Percentiles rank a stretch among this genome's conserved stretches.
Evolutionary conservation across 495 filamentous ascomycete genomes (phyloP).

Genomic region (Neurospora sp.): DNA sequence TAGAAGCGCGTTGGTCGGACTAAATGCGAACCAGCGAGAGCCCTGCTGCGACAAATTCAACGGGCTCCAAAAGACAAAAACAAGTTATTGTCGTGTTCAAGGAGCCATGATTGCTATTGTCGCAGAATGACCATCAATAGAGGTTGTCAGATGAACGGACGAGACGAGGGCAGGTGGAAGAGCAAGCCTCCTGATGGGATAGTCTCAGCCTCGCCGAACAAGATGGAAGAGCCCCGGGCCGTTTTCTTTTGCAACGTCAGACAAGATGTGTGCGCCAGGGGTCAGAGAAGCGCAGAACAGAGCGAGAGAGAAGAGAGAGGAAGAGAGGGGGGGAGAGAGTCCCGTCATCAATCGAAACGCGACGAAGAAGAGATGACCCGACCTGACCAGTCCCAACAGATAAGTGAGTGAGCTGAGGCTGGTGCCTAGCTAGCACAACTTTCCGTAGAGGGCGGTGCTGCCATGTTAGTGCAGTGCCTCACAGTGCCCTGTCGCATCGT

Average conservation of each 20-base stretch:
- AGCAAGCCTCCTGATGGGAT: constrained; percentile 19
- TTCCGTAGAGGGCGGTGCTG: constrained; percentile 10
- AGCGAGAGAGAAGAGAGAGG: constrained; percentile 3
- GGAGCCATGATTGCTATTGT: constrained; percentile 7
- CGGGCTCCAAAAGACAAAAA: background rate
- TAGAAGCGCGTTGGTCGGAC: background rate
- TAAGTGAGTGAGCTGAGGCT: background rate
- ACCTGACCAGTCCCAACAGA: background rate
- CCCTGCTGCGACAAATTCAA: background rate
- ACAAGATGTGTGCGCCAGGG: constrained; percentile 3
- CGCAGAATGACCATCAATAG: constrained; percentile 17
- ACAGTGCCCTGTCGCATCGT: background rate
- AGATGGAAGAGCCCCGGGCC: background rate
- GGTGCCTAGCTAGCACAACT: constrained; percentile 14
- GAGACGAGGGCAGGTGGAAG: constrained; percentile 8
- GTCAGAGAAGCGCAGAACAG: constrained; percentile 1
- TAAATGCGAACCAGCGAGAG: constrained; percentile 4
- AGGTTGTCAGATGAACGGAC: constrained; percentile 27
- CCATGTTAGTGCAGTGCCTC: constrained; percentile 11
- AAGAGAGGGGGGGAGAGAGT: constrained; percentile 1
- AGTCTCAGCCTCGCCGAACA: constrained; percentile 3
- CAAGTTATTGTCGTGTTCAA: background rate
- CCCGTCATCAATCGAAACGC: background rate
- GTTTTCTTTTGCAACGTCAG: background rate
- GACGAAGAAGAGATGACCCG: background rate